Evolutionary conservation across 2,329 filamentous ascomycete genomes (phyloP).

Genomic region (Ceratocystis alfenasii): DNA sequence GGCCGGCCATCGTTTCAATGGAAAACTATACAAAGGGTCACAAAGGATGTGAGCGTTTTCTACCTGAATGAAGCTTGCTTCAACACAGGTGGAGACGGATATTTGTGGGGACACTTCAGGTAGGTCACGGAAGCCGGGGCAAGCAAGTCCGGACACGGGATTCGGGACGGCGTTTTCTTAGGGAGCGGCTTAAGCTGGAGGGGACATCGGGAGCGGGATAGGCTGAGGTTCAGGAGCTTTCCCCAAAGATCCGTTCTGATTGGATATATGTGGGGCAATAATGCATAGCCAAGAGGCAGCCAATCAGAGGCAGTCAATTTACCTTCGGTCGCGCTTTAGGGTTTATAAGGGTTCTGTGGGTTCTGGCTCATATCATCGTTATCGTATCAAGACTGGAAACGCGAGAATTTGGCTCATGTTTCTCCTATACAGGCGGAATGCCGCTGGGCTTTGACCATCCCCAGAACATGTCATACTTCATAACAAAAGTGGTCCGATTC

Average conservation of each 20-base stretch:
- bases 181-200: background rate
- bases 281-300: background rate
- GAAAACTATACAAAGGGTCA: background rate
- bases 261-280: background rate
- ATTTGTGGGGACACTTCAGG: background rate
- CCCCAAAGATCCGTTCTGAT: background rate
- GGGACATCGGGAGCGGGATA: background rate
- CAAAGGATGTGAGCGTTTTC: background rate
- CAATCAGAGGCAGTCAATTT: background rate
- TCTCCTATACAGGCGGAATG: no score
- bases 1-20: constrained; percentile 29
- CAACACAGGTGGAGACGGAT: background rate
- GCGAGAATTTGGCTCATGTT: no score
- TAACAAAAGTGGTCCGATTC: no score
- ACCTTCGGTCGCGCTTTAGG: background rate
- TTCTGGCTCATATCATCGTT: background rate
- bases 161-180: background rate
- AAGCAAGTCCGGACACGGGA: background rate
- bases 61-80: background rate
- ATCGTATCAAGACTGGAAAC: no score
- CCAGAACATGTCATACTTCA: no score
- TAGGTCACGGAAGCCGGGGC: background rate
- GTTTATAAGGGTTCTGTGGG: background rate
- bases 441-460: no score
- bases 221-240: background rate